phyloP scores from a whole-genome alignment of 2,329 filamentous ascomycete genomes.

The Epichloe scottii region DNA sequence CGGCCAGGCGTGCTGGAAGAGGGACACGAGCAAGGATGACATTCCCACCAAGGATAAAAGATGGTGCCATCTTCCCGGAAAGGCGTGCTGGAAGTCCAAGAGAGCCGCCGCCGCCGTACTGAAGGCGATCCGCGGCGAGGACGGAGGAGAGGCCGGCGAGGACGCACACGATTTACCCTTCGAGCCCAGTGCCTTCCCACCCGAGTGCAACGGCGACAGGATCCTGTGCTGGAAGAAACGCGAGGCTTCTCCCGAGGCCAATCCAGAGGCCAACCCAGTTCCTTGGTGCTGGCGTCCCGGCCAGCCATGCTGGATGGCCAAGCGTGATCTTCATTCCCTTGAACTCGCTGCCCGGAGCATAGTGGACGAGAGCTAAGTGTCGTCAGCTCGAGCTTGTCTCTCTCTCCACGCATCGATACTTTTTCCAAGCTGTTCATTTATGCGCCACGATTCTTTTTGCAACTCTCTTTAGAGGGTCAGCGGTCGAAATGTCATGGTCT shows the following conservation, averaged over 20 bases:
- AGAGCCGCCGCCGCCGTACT: constrained; percentile 25
- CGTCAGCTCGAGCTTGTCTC: neutral
- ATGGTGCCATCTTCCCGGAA: neutral
- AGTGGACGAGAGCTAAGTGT: constrained; percentile 6
- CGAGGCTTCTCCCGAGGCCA: constrained; percentile 9
- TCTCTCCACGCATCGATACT: neutral
- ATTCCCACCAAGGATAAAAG: constrained; percentile 16
- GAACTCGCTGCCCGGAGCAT: constrained; percentile 16
- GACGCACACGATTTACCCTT: constrained; percentile 14
- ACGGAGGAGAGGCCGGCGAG: constrained; percentile 1
- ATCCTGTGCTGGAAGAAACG: constrained; percentile 8
- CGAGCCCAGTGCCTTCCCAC: constrained; percentile 17
- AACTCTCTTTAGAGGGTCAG: neutral
- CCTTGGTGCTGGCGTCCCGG: constrained; percentile 24
- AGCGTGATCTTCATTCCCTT: constrained; percentile 20
- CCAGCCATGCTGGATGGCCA: constrained; percentile 29
- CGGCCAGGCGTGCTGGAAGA: constrained; percentile 30
- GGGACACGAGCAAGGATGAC: neutral
- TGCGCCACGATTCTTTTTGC: neutral
- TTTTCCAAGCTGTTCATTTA: neutral
- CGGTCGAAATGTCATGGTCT: neutral
- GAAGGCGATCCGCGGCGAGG: constrained; percentile 12
- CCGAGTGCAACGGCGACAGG: constrained; percentile 2
- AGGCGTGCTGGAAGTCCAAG: constrained; percentile 25
- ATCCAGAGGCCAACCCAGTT: constrained; percentile 11